Conservation (phyloP, 164 flowering plant genomes). For the Saururus chinensis region DNA sequence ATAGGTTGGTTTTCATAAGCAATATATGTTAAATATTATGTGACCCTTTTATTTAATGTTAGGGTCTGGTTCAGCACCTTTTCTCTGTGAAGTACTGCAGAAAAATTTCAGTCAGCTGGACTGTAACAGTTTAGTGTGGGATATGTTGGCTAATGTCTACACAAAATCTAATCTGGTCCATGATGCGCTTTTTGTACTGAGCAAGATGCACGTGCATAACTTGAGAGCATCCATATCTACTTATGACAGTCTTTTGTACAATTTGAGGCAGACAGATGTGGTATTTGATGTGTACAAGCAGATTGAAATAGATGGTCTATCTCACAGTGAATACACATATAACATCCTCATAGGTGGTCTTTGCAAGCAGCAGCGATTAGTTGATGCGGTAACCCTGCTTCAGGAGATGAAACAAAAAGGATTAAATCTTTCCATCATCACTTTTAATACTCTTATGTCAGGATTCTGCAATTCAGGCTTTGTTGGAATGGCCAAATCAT, state of each 20-base stretch:
- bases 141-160: conserved; percentile 50
- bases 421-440: conserved; percentile 31
- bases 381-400: conserved; percentile 42
- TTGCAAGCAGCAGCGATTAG: conserved; percentile 42
- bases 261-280: conserved; percentile 37
- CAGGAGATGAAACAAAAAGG: conserved; percentile 21
- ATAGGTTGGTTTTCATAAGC: not conserved
- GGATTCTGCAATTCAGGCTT: conserved; percentile 49
- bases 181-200: conserved; percentile 54
- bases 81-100: conserved; percentile 40
- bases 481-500: conserved; percentile 46
- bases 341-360: conserved; percentile 53
- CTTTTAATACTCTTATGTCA: conserved; percentile 55
- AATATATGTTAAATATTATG: not conserved
- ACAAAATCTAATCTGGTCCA: conserved; percentile 43
- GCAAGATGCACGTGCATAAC: conserved; percentile 46
- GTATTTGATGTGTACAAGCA: conserved; percentile 40
- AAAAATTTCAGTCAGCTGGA: conserved; percentile 39
- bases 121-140: conserved; percentile 44
- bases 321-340: conserved; percentile 30
- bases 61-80: conserved; percentile 61
- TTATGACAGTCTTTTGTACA: conserved; percentile 48
- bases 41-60: conserved; percentile 9
- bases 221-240: conserved; percentile 40
- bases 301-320: conserved; percentile 23